phyloP scores from a whole-genome alignment of 2,329 filamentous ascomycete species.

The Microascus cirrosus region DNA sequence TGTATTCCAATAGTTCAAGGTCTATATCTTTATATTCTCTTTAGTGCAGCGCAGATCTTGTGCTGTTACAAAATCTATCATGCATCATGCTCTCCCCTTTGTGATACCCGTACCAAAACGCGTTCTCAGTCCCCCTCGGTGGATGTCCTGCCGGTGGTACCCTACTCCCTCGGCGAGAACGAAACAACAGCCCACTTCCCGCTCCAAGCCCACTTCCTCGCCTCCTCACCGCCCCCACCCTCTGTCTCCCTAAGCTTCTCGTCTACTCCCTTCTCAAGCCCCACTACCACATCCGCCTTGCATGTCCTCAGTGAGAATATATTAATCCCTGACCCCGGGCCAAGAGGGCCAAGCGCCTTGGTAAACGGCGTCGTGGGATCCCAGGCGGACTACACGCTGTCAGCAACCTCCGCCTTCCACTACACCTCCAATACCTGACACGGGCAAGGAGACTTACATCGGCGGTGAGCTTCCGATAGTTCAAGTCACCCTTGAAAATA shows the following conservation, averaged over 20 bases:
- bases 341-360: conserved; percentile 76
- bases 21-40: neutral
- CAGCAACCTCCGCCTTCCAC: neutral
- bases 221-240: conserved; percentile 60
- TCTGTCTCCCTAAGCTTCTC: conserved; percentile 62
- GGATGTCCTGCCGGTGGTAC: too few relatives aligned
- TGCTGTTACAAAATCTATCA: too few relatives aligned
- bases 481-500: conserved; percentile 94
- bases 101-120: too few relatives aligned
- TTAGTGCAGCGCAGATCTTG: neutral
- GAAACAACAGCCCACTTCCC: conserved; percentile 96
- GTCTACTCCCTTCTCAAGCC: conserved; percentile 70
- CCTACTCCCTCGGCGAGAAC: conserved; percentile 34
- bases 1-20: neutral
- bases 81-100: too few relatives aligned
- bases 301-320: conserved; percentile 82
- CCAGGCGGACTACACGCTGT: conserved; percentile 53
- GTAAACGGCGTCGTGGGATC: conserved; percentile 77
- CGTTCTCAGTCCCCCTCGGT: too few relatives aligned
- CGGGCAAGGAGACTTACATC: conserved; percentile 54
- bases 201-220: conserved; percentile 85
- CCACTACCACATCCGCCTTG: conserved; percentile 93
- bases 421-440: too few relatives aligned
- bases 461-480: conserved; percentile 85
- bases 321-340: conserved; percentile 70